These are phyloP conservation scores for Ramularia endophylla DNA, from an alignment of 2,329 filamentous ascomycete species.

Conservation along the genomic window DNA sequence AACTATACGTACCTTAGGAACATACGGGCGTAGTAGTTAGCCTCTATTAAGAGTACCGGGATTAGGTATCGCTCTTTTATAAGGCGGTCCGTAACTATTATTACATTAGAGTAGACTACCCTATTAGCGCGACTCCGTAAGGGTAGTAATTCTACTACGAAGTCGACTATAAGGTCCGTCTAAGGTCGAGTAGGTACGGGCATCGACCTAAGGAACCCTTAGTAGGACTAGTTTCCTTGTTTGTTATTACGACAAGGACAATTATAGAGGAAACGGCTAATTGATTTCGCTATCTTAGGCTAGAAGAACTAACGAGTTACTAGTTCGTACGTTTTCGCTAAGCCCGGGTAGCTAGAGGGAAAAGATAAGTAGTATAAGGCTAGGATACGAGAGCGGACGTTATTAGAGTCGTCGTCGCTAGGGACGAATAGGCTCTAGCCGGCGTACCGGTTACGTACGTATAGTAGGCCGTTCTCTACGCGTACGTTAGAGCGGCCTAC, in stretches of 20 bases:
- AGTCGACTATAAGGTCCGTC: neutral
- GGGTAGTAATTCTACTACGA: neutral
- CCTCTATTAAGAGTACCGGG: neutral
- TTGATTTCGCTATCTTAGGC: neutral
- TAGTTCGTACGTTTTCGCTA: neutral
- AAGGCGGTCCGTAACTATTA: neutral
- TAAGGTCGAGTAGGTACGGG: neutral
- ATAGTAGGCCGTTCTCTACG: neutral
- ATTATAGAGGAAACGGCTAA: neutral
- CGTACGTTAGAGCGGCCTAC: no score
- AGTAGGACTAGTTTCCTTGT: neutral
- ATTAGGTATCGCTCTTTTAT: neutral
- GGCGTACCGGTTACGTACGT: neutral
- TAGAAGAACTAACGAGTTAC: slow-evolving; percentile 1
- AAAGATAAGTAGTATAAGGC: neutral
- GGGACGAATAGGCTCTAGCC: neutral
- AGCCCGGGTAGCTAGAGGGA: neutral
- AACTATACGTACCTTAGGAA: neutral
- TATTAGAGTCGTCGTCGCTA: neutral
- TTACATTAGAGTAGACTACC: neutral
- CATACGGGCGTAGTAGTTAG: no score
- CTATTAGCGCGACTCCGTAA: neutral
- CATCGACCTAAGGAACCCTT: neutral
- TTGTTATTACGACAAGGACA: neutral
- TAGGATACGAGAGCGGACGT: neutral